These are phyloP conservation scores for Gaultheria prostrata DNA, from an alignment of 148 eudicot genomes.

Conservation along the genomic window DNA sequence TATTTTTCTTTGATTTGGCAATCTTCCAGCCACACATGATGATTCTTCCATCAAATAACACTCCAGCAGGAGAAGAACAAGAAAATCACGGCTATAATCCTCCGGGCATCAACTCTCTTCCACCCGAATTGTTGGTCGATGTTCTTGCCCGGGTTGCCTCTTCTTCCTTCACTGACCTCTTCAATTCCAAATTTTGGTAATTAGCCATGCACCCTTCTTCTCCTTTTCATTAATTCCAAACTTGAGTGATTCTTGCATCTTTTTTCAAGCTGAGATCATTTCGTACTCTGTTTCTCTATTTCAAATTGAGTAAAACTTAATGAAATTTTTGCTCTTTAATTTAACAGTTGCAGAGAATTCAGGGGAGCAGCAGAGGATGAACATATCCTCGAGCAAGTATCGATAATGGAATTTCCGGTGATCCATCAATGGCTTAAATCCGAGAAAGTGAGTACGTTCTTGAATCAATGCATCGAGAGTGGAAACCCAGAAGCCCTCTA, in stretches of 20 bases:
- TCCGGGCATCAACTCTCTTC: constrained; percentile 1
- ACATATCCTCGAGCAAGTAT: background rate
- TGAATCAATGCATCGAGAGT: background rate
- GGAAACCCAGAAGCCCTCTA: background rate
- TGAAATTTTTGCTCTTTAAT: too few species aligned
- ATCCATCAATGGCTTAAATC: constrained; percentile 5
- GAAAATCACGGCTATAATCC: background rate
- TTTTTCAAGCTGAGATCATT: too few species aligned
- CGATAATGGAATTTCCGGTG: background rate
- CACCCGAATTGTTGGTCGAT: constrained; percentile 10
- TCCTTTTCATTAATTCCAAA: too few species aligned
- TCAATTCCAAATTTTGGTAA: constrained; percentile 12
- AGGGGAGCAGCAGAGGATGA: background rate
- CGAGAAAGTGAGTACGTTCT: background rate
- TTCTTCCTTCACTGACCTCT: constrained; percentile 18
- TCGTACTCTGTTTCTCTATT: too few species aligned
- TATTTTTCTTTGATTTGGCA: too few species aligned
- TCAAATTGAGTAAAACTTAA: too few species aligned
- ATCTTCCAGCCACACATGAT: too few species aligned
- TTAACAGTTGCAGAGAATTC: constrained; percentile 7
- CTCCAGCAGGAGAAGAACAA: background rate
- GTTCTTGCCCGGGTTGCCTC: constrained; percentile 19
- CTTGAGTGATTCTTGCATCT: too few species aligned
- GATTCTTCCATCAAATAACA: too few species aligned
- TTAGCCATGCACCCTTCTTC: too few species aligned